phyloP scores from a whole-genome alignment of 768 basidiomycete genomes.

The Kwoniella botswanensis region DNA sequence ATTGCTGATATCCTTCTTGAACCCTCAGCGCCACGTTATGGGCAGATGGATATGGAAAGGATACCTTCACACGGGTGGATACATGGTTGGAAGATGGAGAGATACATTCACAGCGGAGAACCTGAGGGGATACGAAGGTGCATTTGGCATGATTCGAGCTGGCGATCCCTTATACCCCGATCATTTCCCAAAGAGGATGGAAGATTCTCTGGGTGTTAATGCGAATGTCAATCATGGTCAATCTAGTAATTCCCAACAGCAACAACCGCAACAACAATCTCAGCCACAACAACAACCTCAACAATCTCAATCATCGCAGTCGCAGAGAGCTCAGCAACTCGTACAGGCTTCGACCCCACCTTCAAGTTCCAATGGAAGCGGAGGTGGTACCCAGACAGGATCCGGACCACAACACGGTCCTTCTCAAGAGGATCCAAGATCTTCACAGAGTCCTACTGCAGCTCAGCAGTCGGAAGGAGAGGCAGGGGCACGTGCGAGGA shows the following conservation, averaged over 20 bases:
- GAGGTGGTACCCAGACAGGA: neutral
- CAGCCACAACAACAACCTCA: neutral
- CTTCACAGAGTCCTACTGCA: neutral
- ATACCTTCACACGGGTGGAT: conserved; percentile 55
- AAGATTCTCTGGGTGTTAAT: conserved; percentile 40
- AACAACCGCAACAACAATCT: neutral
- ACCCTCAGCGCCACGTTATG: conserved; percentile 32
- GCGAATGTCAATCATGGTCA: conserved; percentile 13
- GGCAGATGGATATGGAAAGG: conserved; percentile 55
- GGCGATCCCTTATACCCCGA: conserved; percentile 42
- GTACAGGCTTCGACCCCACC: neutral
- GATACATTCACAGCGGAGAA: conserved; percentile 55
- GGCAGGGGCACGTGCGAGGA: neutral
- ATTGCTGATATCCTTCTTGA: neutral
- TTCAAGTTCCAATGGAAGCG: neutral
- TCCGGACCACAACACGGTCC: too few species aligned
- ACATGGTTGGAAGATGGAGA: conserved; percentile 56
- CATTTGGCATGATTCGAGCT: conserved; percentile 46
- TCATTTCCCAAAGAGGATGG: conserved; percentile 40
- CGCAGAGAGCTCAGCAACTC: neutral
- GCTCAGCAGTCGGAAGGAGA: neutral
- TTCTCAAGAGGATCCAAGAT: too few species aligned
- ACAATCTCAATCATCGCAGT: neutral
- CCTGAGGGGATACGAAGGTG: conserved; percentile 52
- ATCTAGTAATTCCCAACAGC: neutral